These are phyloP conservation scores for Hypomyces rosellus DNA, from an alignment of 2,329 filamentous ascomycete genomes.

Conservation along the genomic window DNA sequence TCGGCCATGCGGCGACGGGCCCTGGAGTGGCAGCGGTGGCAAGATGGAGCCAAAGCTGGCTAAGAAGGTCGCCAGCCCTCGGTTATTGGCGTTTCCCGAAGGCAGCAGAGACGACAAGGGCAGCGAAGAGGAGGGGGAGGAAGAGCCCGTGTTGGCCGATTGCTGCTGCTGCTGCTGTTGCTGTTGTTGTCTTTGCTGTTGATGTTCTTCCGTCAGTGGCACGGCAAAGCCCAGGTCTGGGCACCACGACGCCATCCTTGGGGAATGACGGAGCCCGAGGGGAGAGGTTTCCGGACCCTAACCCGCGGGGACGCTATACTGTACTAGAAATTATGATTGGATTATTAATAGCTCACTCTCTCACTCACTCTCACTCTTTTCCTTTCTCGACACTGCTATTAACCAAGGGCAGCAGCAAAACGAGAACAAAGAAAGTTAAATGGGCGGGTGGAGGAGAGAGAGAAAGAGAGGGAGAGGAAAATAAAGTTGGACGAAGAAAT, in stretches of 20 bases:
- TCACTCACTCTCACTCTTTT: too few species aligned
- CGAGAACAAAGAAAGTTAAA: not conserved
- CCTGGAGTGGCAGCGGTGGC: slow-evolving; percentile 8
- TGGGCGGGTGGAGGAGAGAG: not conserved
- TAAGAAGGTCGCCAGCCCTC: not conserved
- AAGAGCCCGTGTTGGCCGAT: not conserved
- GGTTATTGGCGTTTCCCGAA: not conserved
- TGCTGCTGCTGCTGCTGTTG: not conserved
- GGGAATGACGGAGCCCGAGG: too few species aligned
- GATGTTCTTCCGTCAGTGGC: not conserved
- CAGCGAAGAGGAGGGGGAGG: not conserved
- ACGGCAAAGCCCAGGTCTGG: not conserved
- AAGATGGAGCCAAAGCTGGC: not conserved
- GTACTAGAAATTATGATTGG: too few species aligned
- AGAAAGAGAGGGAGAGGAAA: not conserved
- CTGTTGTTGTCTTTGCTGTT: not conserved
- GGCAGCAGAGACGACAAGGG: not conserved
- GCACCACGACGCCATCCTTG: not conserved
- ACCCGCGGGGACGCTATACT: too few species aligned
- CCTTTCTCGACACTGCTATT: too few species aligned
- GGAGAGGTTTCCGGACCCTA: too few species aligned
- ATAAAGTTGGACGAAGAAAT: not conserved
- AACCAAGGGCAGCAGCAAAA: not conserved
- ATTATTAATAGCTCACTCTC: too few species aligned
- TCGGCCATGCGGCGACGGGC: slow-evolving; percentile 11